Base-by-base conservation (phyloP, 2,329 filamentous ascomycete genomes). In the Pleurostoma richardsiae region DNA sequence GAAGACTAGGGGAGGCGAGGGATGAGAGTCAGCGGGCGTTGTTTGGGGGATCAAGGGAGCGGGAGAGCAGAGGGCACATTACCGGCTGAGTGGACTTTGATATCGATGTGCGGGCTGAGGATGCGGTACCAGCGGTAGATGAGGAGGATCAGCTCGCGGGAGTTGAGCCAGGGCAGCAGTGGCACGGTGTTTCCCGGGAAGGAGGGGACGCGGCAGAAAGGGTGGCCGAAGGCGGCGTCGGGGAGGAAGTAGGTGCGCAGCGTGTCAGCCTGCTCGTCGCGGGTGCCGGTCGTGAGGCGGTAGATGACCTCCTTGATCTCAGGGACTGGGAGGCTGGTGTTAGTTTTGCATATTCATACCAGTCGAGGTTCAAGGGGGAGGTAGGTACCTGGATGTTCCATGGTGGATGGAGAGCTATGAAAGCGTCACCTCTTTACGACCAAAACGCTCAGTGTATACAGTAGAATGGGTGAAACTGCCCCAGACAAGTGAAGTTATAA, bases 121-220 rank as follows among this genome's bases (percentile, higher is more conserved):
- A 92, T 86, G 59, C 90, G 88, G 66, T 95, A 92, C 87, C 86
- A 91, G 39, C 82, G 80, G 59, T 89, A 95, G 47, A 95, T 84
- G 55, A 76, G 74, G 42, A 78, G 69, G 19, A 95, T 74, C 5
- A 88, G 61, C 67, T 75, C 81, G 40, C 88, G 76, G 7, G 86
- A 91, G 52, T 84, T 79, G 28, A 79, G 46, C 1, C 58, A 56
- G 6, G 66, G 63, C 1, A 71, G 53, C 3, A 74, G 55, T 2
- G 72, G 75, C 2, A 78, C 43, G 2, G 59, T 49, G 30, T 67
- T 53, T 19, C 70, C 61, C 4, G 62, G 59, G 53, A 82, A 78
- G 5, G 71, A 69, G 1, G 79, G 78, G 1, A 89, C 87, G 10
- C 82, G 79, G 58, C 86, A 90, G 62, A 92, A 85, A 0, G 89